Evolutionary conservation across 768 basidiomycete genomes (phyloP), one percentile per base, ranked within the genome.

Genomic region (Infundibulicybe gibba): DNA sequence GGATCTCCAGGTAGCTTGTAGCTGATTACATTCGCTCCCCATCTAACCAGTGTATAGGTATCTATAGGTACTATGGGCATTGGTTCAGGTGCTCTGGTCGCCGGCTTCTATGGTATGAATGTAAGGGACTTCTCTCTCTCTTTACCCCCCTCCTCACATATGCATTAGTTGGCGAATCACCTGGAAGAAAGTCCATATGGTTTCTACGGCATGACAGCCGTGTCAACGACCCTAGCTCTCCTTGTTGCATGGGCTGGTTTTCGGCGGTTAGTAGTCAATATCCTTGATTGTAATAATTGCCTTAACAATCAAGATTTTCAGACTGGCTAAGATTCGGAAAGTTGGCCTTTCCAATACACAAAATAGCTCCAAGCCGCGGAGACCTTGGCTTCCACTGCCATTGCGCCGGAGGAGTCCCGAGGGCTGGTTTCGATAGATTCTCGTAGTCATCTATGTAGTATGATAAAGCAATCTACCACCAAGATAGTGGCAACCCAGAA

Each of bases 41-140:
- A 49, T 17, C 41, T 30, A 49, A 25, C 43, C n/a, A 37, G 49
- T 45, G 19, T 38, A 1, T 48, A 89, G 86, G 83, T 97, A 11
- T 94, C 93, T n/a, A 97, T 98, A 49, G 80, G 81, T 32, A 98
- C 95, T 0, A 82, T 97, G 69, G 95, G 95, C 0, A 77, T 98
- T 48, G 94, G 94, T 10, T 78, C 84, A 21, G 94, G 94, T 2
- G 92, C 94, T 13, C 72, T 97, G 32, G 69, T 95, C 6, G 93
- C 93, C 40, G 94, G 94, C 5, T 60, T 97, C 3, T 95, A 97
- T 56, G 94, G 94, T 13, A 97, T 97, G 94, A 97, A 97, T 64
- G 93, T 94, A 60, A 59, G 90, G n/a, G 25, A 25, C 25, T 3
- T 25, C 25, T 25, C 25, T 69, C 15, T 39, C 41, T 11, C 6